Evolutionary conservation across 2,329 filamentous ascomycete species (phyloP).

Genomic region (Nothopassalora personata): DNA sequence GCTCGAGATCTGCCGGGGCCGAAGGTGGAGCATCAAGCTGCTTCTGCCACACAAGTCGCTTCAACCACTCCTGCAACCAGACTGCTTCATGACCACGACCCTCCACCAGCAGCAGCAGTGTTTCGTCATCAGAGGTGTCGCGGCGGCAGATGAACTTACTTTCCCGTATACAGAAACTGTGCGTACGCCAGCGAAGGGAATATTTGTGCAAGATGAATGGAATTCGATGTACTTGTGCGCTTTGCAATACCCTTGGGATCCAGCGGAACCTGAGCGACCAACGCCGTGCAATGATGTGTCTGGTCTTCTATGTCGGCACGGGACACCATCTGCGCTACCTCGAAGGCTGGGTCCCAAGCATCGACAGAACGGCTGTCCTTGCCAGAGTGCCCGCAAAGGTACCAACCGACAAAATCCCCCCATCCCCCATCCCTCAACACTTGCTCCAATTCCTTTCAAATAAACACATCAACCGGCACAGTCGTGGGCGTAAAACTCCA

Average conservation of each 20-base stretch:
- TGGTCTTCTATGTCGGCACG: not conserved
- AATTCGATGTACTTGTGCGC: not conserved
- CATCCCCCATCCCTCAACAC: no score
- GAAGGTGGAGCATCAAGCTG: not conserved
- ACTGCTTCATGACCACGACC: not conserved
- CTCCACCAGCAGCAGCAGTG: not conserved
- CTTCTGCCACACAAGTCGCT: not conserved
- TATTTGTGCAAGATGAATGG: not conserved
- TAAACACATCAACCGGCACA: not conserved
- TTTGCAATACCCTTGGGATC: not conserved
- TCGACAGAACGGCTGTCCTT: not conserved
- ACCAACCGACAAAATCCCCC: no score
- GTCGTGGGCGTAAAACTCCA: no score
- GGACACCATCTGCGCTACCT: not conserved
- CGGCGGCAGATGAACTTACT: not conserved
- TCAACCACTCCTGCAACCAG: not conserved
- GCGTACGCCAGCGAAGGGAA: not conserved
- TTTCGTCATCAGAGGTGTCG: not conserved
- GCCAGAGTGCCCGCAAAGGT: not conserved
- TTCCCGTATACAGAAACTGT: not conserved
- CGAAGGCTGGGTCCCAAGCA: not conserved
- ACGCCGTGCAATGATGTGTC: not conserved
- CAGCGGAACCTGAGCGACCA: not conserved
- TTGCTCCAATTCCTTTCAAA: not conserved
- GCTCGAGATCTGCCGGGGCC: not conserved